A percentile compares a stretch with the other conserved stretches of the same genome.
These are phyloP conservation scores for Dentipellis fragilis DNA, from an alignment of 768 basidiomycete genomes.

Conservation along the genomic window DNA sequence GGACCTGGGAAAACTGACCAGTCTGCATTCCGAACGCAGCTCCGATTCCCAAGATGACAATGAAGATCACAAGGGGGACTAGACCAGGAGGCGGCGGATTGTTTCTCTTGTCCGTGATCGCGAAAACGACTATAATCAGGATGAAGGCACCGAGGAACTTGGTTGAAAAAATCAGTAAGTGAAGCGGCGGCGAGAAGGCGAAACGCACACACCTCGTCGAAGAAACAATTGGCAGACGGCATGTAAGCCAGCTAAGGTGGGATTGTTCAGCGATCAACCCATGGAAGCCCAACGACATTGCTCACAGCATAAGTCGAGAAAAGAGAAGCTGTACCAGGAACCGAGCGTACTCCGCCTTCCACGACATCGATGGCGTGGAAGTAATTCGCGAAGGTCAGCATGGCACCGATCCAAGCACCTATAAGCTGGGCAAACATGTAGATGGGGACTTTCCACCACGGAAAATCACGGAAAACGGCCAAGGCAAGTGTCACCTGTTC, in stretches of 20 bases:
- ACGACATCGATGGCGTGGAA: conserved; percentile 56
- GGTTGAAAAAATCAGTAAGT: not conserved
- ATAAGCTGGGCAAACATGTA: conserved; percentile 57
- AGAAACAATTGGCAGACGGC: conserved; percentile 35
- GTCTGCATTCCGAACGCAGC: conserved; percentile 54
- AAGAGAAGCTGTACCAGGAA: conserved; percentile 39
- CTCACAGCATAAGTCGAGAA: conserved; percentile 53
- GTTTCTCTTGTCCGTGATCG: conserved; percentile 44
- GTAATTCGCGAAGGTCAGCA: conserved; percentile 53
- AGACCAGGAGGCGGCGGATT: conserved; percentile 38
- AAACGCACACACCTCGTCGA: conserved; percentile 26
- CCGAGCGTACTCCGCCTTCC: conserved; percentile 55
- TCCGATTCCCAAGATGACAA: conserved; percentile 51
- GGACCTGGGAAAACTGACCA: conserved; percentile 3
- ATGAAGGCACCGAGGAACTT: conserved; percentile 49
- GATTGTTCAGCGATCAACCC: no score
- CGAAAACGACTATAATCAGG: conserved; percentile 43
- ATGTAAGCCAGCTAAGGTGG: conserved; percentile 27
- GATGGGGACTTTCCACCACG: conserved; percentile 70
- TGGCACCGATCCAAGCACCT: conserved; percentile 49
- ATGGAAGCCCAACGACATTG: not conserved
- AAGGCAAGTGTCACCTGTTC: conserved; percentile 57
- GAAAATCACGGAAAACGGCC: conserved; percentile 62
- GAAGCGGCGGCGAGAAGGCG: not conserved
- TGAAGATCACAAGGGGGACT: conserved; percentile 43